Conservation (phyloP, 2,329 filamentous ascomycete genomes). For the Coccinonectria pachysandricola region DNA sequence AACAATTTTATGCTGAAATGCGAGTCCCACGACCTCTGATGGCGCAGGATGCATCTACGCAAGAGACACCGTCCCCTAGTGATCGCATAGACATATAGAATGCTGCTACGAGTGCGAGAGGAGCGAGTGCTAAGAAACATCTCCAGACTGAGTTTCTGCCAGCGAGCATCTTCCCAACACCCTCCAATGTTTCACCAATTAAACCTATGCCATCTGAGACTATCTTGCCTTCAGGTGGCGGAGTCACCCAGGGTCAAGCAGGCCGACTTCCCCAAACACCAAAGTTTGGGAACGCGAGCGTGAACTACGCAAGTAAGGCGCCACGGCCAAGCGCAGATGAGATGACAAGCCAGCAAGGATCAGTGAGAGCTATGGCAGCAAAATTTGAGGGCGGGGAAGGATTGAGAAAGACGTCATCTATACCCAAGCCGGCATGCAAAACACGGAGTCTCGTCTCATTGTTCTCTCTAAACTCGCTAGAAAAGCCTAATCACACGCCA, state of each 20-base stretch:
- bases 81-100: conserved; percentile 10
- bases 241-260: too few species aligned
- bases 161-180: too few species aligned
- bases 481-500: conserved; percentile 3
- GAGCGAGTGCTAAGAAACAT: too few species aligned
- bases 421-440: conserved; percentile 6
- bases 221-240: too few species aligned
- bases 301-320: too few species aligned
- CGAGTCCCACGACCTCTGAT: conserved; percentile 4
- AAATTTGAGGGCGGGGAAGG: conserved; percentile 33
- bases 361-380: conserved; percentile 41
- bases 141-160: too few species aligned
- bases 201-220: too few species aligned
- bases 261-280: too few species aligned
- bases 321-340: conserved; percentile 11
- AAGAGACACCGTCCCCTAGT: conserved; percentile 2
- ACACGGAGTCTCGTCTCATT: conserved; percentile 12
- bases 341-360: conserved; percentile 17
- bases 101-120: too few species aligned
- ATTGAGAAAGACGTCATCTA: conserved; percentile 2
- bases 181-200: too few species aligned
- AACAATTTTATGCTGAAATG: conserved; percentile 18
- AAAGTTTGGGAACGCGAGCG: too few species aligned
- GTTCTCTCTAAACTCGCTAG: conserved; percentile 9
- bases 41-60: conserved; percentile 1